phyloP scores from a whole-genome alignment of 305 asterid genomes.

The Fraxinus xanthoxyloides region DNA sequence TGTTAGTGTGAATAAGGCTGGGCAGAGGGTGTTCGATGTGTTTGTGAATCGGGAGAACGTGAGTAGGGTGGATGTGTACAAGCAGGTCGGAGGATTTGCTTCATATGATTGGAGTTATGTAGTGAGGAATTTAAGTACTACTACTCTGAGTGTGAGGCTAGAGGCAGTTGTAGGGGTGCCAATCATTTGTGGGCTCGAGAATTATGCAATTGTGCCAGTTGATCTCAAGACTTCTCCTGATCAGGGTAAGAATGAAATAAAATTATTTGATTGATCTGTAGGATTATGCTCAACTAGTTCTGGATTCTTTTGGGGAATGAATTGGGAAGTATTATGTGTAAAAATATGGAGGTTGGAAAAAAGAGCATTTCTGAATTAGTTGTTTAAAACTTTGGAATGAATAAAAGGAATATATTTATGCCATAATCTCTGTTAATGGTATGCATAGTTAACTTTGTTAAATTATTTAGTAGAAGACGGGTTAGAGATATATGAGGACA shows the following conservation, averaged over 20 bases:
- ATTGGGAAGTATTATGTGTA: neutral
- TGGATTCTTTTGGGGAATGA: neutral
- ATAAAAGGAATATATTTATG: neutral
- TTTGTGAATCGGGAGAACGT: slow-evolving; percentile 66
- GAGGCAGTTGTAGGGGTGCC: slow-evolving; percentile 70
- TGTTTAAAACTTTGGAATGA: neutral
- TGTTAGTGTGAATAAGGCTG: slow-evolving; percentile 56
- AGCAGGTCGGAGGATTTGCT: slow-evolving; percentile 74
- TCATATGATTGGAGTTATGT: slow-evolving; percentile 78
- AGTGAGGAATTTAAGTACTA: slow-evolving; percentile 74
- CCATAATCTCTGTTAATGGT: neutral
- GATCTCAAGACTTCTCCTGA: slow-evolving; percentile 74
- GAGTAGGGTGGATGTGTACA: slow-evolving; percentile 68
- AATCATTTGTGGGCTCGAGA: slow-evolving; percentile 83
- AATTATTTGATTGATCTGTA: neutral
- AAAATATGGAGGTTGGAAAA: slow-evolving; percentile 10
- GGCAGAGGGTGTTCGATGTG: slow-evolving; percentile 83
- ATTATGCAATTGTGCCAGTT: slow-evolving; percentile 82
- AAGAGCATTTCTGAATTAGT: neutral
- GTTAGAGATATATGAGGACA: neutral
- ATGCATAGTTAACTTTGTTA: neutral
- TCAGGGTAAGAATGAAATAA: slow-evolving; percentile 53
- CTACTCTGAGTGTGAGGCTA: slow-evolving; percentile 63
- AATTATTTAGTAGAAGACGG: neutral
- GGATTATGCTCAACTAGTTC: slow-evolving; percentile 3